A percentile compares a stretch with the other conserved stretches of the same genome.
phyloP scores from a whole-genome alignment of 2,329 filamentous ascomycete genomes.

The Rutstroemia sp. region DNA sequence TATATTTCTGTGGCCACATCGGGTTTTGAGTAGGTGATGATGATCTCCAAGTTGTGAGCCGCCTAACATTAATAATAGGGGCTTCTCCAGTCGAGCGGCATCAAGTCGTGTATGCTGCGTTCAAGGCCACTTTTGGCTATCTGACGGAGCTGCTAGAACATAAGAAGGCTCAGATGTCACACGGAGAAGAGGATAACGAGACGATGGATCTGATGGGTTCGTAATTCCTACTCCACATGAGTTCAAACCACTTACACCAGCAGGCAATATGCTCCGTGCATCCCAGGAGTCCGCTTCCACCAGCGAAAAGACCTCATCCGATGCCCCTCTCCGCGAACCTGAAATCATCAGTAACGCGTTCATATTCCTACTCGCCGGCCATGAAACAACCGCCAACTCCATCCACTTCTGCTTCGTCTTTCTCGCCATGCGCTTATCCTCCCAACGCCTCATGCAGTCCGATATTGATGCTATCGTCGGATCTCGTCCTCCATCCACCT shows the following conservation, averaged over 20 bases:
- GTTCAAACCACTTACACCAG: too few relatives aligned
- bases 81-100: constrained; percentile 35
- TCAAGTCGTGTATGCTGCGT: constrained; percentile 34
- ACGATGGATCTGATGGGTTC: constrained; percentile 24
- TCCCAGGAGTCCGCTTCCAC: constrained; percentile 4
- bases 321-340: constrained; percentile 14
- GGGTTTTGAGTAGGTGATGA: constrained; percentile 32
- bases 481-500: constrained; percentile 10
- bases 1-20: constrained; percentile 33
- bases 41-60: not conserved
- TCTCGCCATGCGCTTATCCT: constrained; percentile 20
- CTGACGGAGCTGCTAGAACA: constrained; percentile 42
- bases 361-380: constrained; percentile 29
- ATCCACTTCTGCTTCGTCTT: constrained; percentile 26
- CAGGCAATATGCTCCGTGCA: constrained; percentile 21
- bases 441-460: constrained; percentile 19
- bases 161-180: constrained; percentile 18
- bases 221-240: too few relatives aligned
- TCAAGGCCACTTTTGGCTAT: constrained; percentile 42
- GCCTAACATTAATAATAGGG: constrained; percentile 7
- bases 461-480: constrained; percentile 27
- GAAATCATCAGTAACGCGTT: constrained; percentile 29
- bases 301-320: too few relatives aligned
- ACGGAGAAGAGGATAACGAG: constrained; percentile 17
- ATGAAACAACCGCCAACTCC: constrained; percentile 29